These are phyloP conservation scores for Cucurbitaria berberidis DNA, from an alignment of 2,329 filamentous ascomycete species.

Conservation along the genomic window DNA sequence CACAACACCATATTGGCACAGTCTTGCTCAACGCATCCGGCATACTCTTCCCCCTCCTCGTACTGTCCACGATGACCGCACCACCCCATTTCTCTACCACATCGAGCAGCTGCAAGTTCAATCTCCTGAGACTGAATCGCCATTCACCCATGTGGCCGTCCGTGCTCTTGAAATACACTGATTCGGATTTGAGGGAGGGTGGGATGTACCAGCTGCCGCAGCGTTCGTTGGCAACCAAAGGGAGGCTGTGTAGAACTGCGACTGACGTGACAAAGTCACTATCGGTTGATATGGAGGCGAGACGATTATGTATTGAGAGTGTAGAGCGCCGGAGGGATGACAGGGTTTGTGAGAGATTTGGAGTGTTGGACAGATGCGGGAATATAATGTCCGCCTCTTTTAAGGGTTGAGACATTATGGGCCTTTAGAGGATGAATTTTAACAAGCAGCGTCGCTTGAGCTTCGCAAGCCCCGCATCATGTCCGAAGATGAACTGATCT, in stretches of 20 bases:
- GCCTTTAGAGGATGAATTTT: not conserved
- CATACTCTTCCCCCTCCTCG: constrained; percentile 90
- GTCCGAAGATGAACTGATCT: too few species aligned
- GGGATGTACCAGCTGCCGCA: constrained; percentile 95
- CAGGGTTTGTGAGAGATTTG: constrained; percentile 69
- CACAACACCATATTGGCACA: constrained; percentile 89
- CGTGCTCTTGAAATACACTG: constrained; percentile 96
- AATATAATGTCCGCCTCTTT: constrained; percentile 58
- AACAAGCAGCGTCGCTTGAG: too few species aligned
- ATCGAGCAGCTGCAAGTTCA: constrained; percentile 83
- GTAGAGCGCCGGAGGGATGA: constrained; percentile 76
- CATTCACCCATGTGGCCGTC: constrained; percentile 92
- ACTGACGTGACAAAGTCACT: constrained; percentile 74
- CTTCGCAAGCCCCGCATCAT: not conserved
- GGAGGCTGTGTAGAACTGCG: constrained; percentile 63
- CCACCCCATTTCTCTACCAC: constrained; percentile 71
- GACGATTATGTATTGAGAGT: constrained; percentile 79
- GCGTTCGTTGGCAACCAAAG: constrained; percentile 88
- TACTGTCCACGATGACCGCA: constrained; percentile 91
- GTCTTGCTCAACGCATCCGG: constrained; percentile 95
- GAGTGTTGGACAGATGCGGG: constrained; percentile 63
- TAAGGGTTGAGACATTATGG: constrained; percentile 35
- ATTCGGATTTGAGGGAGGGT: constrained; percentile 68
- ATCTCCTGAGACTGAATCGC: constrained; percentile 82
- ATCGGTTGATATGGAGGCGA: constrained; percentile 78